A percentile compares a stretch with the other conserved stretches of the same genome.
These are phyloP conservation scores for Coelastrella sp. DNA, from an alignment of 139 green algal species.

Conservation along the genomic window DNA sequence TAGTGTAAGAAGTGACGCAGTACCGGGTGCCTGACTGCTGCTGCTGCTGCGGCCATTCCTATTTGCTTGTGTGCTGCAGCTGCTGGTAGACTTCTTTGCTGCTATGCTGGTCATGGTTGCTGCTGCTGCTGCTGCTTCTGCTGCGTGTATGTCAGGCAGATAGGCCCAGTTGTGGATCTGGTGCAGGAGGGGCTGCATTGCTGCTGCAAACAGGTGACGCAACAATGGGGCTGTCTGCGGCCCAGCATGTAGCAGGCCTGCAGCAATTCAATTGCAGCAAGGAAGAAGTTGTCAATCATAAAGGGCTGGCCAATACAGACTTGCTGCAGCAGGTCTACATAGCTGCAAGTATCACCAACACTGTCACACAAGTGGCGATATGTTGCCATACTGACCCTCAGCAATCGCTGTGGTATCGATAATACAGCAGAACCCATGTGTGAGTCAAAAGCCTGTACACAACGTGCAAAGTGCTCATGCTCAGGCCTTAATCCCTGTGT, in stretches of 20 bases:
- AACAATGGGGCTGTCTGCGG: slow-evolving; percentile 7
- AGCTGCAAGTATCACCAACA: too few relatives aligned
- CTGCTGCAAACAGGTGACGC: slow-evolving; percentile 33
- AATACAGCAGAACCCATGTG: too few relatives aligned
- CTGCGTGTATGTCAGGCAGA: background rate
- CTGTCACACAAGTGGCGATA: too few relatives aligned
- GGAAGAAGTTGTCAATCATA: background rate
- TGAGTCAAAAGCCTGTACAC: too few relatives aligned
- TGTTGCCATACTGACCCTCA: too few relatives aligned
- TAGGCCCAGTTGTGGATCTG: slow-evolving; percentile 13
- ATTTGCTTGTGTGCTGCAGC: background rate
- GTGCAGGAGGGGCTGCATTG: slow-evolving; percentile 31
- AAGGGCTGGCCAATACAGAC: too few relatives aligned
- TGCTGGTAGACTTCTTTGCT: slow-evolving; percentile 1
- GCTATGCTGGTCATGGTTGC: slow-evolving; percentile 19
- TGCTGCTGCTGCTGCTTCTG: slow-evolving; percentile 32
- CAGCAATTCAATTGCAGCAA: background rate
- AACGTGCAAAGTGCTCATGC: too few relatives aligned
- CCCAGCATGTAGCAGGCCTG: slow-evolving; percentile 32
- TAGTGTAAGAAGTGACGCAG: background rate
- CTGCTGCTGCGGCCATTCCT: background rate
- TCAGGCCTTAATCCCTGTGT: too few relatives aligned
- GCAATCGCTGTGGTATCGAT: too few relatives aligned
- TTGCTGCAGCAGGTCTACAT: too few relatives aligned
- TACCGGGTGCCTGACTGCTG: background rate